phyloP scores from a whole-genome alignment of 164 flowering plant species.

The Brasenia schreberi region DNA sequence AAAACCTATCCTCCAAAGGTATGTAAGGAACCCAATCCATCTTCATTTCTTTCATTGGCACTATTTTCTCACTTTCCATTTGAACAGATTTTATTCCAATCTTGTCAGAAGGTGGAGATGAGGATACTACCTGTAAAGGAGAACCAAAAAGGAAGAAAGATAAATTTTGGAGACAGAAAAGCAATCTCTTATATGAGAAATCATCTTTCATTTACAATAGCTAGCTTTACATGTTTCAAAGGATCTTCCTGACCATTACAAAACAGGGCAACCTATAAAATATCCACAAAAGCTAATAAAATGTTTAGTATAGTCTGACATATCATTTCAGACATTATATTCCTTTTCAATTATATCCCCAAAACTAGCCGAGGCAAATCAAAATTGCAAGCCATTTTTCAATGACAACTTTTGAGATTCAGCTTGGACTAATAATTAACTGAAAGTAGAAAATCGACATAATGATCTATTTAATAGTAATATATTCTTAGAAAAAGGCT shows the following conservation, averaged over 20 bases:
- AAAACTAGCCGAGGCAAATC: neutral
- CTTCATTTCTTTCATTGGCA: constrained; percentile 97
- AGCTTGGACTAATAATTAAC: too few species aligned
- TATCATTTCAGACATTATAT: neutral
- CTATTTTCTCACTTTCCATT: constrained; percentile 81
- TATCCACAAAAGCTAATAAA: neutral
- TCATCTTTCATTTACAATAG: too few species aligned
- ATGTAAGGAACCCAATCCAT: constrained; percentile 99
- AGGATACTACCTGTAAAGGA: constrained; percentile 59
- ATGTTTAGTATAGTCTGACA: neutral
- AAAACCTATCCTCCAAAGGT: constrained; percentile 73
- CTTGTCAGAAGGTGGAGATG: constrained; percentile 93
- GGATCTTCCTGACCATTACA: neutral
- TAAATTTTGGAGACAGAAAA: too few species aligned
- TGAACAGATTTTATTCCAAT: constrained; percentile 95
- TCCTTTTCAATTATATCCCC: neutral
- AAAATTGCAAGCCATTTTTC: too few species aligned
- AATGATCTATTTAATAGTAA: too few species aligned
- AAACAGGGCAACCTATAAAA: neutral
- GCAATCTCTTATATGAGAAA: neutral
- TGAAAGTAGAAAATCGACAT: neutral
- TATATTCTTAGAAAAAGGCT: constrained; percentile 15
- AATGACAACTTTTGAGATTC: too few species aligned
- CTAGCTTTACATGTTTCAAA: too few species aligned
- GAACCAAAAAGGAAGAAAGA: neutral